Conservation (phyloP, 2,329 filamentous ascomycete genomes). For the Aspergillus ustus region DNA sequence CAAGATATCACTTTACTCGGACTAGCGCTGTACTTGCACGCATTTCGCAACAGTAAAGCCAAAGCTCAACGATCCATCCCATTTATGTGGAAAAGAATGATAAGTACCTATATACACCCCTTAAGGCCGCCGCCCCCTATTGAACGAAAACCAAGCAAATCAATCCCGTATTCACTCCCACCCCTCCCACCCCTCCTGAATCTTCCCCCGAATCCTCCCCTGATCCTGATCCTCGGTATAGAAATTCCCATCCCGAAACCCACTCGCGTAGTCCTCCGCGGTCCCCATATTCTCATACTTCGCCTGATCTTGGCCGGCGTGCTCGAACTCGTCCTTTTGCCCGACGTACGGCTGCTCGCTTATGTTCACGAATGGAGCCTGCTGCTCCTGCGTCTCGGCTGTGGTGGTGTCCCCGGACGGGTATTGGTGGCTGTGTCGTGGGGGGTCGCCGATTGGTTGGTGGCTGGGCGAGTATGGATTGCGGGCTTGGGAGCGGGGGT, state of each 20-base stretch:
- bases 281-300: neutral
- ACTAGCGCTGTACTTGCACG: too few species aligned
- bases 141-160: too few species aligned
- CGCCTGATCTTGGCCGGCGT: neutral
- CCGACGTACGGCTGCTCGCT: neutral
- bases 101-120: too few species aligned
- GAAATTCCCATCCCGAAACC: neutral
- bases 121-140: too few species aligned
- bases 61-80: too few species aligned
- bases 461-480: constrained; percentile 42
- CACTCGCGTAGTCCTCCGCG: neutral
- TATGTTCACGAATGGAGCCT: neutral
- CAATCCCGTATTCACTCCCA: too few species aligned
- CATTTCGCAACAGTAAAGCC: too few species aligned
- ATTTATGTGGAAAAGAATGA: too few species aligned
- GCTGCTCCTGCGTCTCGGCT: neutral
- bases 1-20: too few species aligned
- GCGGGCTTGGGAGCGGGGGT: too few species aligned
- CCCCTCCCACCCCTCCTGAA: too few species aligned
- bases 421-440: neutral
- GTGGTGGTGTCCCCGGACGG: neutral
- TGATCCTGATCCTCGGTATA: neutral
- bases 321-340: neutral
- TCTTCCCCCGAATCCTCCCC: too few species aligned
- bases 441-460: neutral